These are phyloP conservation scores for Aquilaria sinensis DNA, from an alignment of 345 rosid species.

Conservation along the genomic window DNA sequence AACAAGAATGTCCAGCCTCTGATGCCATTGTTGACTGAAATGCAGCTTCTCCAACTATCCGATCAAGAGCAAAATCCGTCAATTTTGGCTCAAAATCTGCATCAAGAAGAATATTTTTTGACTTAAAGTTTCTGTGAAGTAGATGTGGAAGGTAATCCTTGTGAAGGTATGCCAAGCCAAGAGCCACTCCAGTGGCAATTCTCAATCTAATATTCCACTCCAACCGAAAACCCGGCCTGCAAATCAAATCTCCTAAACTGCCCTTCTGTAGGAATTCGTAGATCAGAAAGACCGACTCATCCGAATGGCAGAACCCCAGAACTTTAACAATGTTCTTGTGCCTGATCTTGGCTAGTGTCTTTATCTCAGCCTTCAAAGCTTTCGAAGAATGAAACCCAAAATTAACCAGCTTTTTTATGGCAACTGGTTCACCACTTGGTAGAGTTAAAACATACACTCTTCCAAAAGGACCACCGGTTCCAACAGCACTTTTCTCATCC, in stretches of 20 bases:
- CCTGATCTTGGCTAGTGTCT: slow-evolving; percentile 77
- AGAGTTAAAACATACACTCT: slow-evolving; percentile 49
- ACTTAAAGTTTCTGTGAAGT: slow-evolving; percentile 76
- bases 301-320: slow-evolving; percentile 80
- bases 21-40: slow-evolving; percentile 56
- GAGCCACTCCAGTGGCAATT: slow-evolving; percentile 83
- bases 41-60: slow-evolving; percentile 71
- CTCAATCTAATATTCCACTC: slow-evolving; percentile 69
- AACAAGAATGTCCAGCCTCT: slow-evolving; percentile 53
- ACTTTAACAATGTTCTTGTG: slow-evolving; percentile 71
- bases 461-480: slow-evolving; percentile 59
- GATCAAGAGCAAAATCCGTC: slow-evolving; percentile 69
- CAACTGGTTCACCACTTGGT: slow-evolving; percentile 77
- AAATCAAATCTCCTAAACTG: slow-evolving; percentile 66
- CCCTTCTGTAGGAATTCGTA: slow-evolving; percentile 65
- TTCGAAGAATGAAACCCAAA: slow-evolving; percentile 56
- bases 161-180: slow-evolving; percentile 74
- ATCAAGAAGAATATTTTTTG: slow-evolving; percentile 73
- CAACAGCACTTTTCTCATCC: slow-evolving; percentile 59
- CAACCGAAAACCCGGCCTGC: slow-evolving; percentile 39
- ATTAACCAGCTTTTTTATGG: slow-evolving; percentile 66
- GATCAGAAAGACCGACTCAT: slow-evolving; percentile 66
- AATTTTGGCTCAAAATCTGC: slow-evolving; percentile 70
- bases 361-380: slow-evolving; percentile 68
- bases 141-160: slow-evolving; percentile 68